Base-by-base conservation (phyloP, 2,329 filamentous ascomycete genomes). In the Aureobasidium zeae region DNA sequence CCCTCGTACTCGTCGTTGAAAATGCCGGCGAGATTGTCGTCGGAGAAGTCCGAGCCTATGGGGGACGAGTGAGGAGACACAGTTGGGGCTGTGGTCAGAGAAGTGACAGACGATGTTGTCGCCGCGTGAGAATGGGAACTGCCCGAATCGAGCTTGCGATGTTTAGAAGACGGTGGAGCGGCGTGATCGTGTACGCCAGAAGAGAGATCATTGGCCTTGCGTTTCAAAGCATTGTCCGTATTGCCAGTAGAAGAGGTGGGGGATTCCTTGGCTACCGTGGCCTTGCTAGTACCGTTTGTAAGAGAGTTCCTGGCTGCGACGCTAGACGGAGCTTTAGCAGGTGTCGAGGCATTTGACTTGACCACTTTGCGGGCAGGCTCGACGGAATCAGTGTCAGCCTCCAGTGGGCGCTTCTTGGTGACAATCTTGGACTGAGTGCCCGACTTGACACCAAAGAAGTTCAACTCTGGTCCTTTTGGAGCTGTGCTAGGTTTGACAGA, bases 161-260 rank as follows among this genome's bases (percentile, higher is more conserved):
- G 56, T 36, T 61, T 61, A 12, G 49, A 13, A 2, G 47, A 42
- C n/a, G 47, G 41, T 13, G 36, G 37, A 15, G 47, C 45, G n/a
- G 53, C 45, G n/a, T 55, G 48, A 22, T 49, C 45, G 42, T 54
- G 52, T 13, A 46, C 43, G 16, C 47, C 48, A 17, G 51, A 36
- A 12, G 58, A 55, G 10, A 60, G 56, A 20, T 64, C 63, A 38
- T 63, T 62, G 4, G 63, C 61, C 52, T 70, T 70, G 48, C 68
- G 67, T 54, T 72, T 71, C 33, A 63, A 49, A 5, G 60, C 53
- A 39, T 57, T 57, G 2, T 59, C 55, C 3, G 57, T 49, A 17
- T 57, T 61, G 41, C 8, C 60, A 58, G 47, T 59, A 58, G 48
- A 52, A 55, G 20, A 54, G 50, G 6, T 53, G 52, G 12, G 49